These are phyloP conservation scores for Leccinellum luteum DNA, from an alignment of 768 basidiomycete species.

Conservation along the genomic window DNA sequence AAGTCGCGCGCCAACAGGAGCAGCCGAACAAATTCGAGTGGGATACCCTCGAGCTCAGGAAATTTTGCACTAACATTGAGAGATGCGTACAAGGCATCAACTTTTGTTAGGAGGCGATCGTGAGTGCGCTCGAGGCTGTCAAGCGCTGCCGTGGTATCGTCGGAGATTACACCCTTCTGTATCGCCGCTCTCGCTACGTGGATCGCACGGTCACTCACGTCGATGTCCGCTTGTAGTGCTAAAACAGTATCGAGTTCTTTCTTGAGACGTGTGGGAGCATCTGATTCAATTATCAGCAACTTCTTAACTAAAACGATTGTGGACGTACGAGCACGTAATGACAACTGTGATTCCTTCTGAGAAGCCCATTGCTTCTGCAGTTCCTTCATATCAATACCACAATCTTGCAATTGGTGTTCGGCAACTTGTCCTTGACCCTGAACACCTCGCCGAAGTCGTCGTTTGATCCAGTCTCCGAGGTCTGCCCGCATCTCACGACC, in stretches of 20 bases:
- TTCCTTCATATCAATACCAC: constrained; percentile 14
- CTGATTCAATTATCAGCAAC: background rate
- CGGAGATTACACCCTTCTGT: background rate
- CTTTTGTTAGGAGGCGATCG: background rate
- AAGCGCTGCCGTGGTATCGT: background rate
- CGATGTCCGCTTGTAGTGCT: constrained; percentile 29
- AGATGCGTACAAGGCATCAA: background rate
- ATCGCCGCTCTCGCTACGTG: background rate
- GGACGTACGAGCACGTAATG: constrained; percentile 28
- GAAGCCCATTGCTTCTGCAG: constrained; percentile 33
- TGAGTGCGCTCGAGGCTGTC: background rate
- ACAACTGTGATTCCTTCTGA: constrained; percentile 33
- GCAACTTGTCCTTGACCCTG: constrained; percentile 15
- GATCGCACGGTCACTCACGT: constrained; percentile 12
- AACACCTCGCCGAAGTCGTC: constrained; percentile 19
- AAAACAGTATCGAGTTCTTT: background rate
- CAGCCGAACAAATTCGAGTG: background rate
- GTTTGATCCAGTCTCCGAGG: constrained; percentile 34
- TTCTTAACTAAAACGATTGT: too few relatives aligned
- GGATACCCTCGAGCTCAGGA: background rate
- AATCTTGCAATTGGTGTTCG: constrained; percentile 13
- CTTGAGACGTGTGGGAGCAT: background rate
- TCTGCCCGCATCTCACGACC: constrained; percentile 24
- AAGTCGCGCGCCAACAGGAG: background rate
- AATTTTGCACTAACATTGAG: background rate